phyloP scores from a whole-genome alignment of 257 asterid species.

The Sherardia arvensis region DNA sequence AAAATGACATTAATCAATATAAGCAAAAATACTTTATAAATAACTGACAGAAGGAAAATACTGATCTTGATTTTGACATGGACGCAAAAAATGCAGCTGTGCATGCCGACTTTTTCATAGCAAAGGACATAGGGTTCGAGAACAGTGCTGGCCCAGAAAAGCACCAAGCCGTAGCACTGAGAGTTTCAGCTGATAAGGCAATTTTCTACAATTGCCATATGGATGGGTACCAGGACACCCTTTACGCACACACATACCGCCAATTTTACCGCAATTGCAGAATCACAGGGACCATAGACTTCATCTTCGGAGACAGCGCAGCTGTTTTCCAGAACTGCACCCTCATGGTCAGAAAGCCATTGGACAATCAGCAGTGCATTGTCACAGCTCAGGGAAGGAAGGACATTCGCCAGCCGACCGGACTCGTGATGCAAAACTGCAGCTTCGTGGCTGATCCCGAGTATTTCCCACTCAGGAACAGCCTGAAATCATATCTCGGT shows the following conservation, averaged over 20 bases:
- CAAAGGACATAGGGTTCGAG: conserved; percentile 69
- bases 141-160: conserved; percentile 65
- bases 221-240: conserved; percentile 82
- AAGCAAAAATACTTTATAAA: too few species aligned
- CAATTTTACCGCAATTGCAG: conserved; percentile 64
- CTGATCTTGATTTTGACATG: not conserved
- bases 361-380: conserved; percentile 53
- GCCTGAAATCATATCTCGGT: conserved; percentile 48
- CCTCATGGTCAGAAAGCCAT: conserved; percentile 50
- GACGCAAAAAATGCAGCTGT: conserved; percentile 34
- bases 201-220: conserved; percentile 64
- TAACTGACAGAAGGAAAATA: too few species aligned
- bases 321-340: conserved; percentile 80
- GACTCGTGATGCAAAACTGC: conserved; percentile 61
- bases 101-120: conserved; percentile 62
- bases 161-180: conserved; percentile 78
- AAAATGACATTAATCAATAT: too few species aligned
- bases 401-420: conserved; percentile 68
- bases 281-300: conserved; percentile 83
- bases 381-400: conserved; percentile 81
- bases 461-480: conserved; percentile 21
- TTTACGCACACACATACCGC: conserved; percentile 64
- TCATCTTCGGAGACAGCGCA: conserved; percentile 72
- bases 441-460: conserved; percentile 43
- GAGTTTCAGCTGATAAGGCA: conserved; percentile 58